Percentiles rank a stretch among this genome's conserved stretches.
phyloP scores from a whole-genome alignment of 2,329 filamentous ascomycete genomes.

The Xylariaceae sp. region DNA sequence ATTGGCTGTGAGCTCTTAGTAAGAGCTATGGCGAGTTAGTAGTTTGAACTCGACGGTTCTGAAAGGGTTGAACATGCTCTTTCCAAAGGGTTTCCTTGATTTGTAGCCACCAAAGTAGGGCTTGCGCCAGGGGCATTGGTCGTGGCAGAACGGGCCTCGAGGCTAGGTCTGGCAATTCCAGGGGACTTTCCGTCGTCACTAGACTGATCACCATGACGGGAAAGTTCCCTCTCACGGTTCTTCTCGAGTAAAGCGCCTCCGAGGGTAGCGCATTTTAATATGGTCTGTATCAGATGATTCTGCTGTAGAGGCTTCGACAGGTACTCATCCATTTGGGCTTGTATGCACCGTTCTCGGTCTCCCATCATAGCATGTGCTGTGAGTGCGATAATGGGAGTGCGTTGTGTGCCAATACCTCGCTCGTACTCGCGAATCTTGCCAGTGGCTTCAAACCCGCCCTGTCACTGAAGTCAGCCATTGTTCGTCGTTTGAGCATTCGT shows the following conservation, averaged over 20 bases:
- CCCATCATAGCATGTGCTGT: constrained; percentile 99
- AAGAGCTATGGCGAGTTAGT: constrained; percentile 32
- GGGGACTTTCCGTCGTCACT: constrained; percentile 37
- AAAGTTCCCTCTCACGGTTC: constrained; percentile 59
- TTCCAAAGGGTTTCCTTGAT: constrained; percentile 54
- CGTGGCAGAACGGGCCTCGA: constrained; percentile 63
- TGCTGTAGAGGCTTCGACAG: constrained; percentile 94
- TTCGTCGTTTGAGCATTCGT: neutral
- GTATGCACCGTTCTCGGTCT: constrained; percentile 95
- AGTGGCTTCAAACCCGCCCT: constrained; percentile 96
- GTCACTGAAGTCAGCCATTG: neutral
- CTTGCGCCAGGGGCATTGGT: constrained; percentile 60
- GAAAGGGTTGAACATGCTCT: constrained; percentile 50
- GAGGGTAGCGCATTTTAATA: constrained; percentile 91
- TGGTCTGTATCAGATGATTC: constrained; percentile 96
- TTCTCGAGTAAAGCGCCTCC: constrained; percentile 79
- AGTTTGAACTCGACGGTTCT: constrained; percentile 30
- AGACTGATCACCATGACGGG: constrained; percentile 47
- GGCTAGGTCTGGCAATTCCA: constrained; percentile 22
- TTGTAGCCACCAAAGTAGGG: constrained; percentile 57
- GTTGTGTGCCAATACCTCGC: constrained; percentile 69
- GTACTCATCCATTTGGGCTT: constrained; percentile 99
- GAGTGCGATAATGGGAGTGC: constrained; percentile 92
- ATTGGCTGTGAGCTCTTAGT: constrained; percentile 31
- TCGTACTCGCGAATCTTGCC: constrained; percentile 96